Base-by-base conservation (phyloP, 1,284 basidiomycete genomes). In the Ceratobasidium sp. region DNA sequence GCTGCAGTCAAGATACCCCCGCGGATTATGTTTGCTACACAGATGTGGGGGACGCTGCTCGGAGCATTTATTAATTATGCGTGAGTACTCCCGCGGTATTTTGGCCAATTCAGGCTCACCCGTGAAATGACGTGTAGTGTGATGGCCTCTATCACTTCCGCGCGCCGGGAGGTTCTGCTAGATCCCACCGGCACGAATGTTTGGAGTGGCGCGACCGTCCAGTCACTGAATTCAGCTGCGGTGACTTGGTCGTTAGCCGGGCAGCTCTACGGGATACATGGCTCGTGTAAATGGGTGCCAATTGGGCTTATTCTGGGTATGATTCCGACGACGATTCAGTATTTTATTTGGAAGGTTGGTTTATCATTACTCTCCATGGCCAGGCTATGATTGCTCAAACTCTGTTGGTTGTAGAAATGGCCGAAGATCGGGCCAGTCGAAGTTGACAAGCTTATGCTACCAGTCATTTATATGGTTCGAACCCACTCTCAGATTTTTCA, bases 231-330 rank as follows among this genome's bases (percentile, higher is more conserved):
- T 84, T 90, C 88, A 27, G 87, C 89, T 62, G 90, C 92, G 0
- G 86, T 93, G 35, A 82, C 92, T 80, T 91, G 92, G 92, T 84
- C 90, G 2, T 86, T 93, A 81, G 89, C 90, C 2, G 89, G 89
- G 78, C 82, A 89, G 74, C 84, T 92, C 27, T 92, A 90, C 81
- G 85, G 89, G 0, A 85, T 85, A 38, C 82, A 85, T 52, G 89
- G 89, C 0, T 88, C 87, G 3, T 91, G 91, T 80, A 87, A 88
- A 79, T 86, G 89, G 79, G 85, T 91, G 48, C 90, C 90, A 0
- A 83, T 90, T 81, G 84, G 86, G 60, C 82, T 90, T 77, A 71
- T 90, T 30, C 86, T 91, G 77, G 90, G 90, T 5, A 86, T 89
- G 83, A 85, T 86, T 3, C 86, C 87, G 0, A 89, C 88, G 0